These are phyloP conservation scores for Fusarium sp. DNA, from an alignment of 2,329 filamentous ascomycete genomes.

Conservation along the genomic window DNA sequence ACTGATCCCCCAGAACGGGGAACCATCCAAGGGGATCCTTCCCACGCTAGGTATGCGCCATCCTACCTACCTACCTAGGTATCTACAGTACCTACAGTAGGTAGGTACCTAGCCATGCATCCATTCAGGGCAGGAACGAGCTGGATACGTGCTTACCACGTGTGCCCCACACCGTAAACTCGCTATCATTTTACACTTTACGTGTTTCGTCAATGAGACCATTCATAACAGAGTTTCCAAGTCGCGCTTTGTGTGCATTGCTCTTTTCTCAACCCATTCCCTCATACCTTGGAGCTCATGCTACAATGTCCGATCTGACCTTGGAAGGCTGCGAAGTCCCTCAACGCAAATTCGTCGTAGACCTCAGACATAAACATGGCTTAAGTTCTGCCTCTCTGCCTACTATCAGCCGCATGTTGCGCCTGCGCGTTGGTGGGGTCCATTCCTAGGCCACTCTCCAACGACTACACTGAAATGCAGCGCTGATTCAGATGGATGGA, in stretches of 20 bases:
- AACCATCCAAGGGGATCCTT: conserved; percentile 25
- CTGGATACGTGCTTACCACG: conserved; percentile 27
- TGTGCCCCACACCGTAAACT: conserved; percentile 29
- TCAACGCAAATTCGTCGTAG: background rate
- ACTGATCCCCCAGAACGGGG: conserved; percentile 29
- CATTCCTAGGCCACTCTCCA: conserved; percentile 33
- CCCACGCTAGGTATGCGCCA: conserved; percentile 3
- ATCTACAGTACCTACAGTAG: too few relatives aligned
- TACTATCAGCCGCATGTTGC: conserved; percentile 31
- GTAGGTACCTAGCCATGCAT: background rate
- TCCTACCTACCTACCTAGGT: too few relatives aligned
- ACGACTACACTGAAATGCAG: conserved; percentile 20
- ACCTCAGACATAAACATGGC: conserved; percentile 5
- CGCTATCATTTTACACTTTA: conserved; percentile 17
- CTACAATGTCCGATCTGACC: too few relatives aligned
- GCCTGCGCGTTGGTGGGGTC: conserved; percentile 29
- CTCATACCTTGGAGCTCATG: background rate
- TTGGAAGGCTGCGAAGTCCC: background rate
- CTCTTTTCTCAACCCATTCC: conserved; percentile 16
- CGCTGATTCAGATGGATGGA: conserved; percentile 17
- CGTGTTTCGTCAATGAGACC: conserved; percentile 18
- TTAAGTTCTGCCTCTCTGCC: conserved; percentile 15
- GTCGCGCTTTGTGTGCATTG: conserved; percentile 2
- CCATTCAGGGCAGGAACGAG: conserved; percentile 24
- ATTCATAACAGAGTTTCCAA: background rate